A percentile compares a stretch with the other conserved stretches of the same genome.
Evolutionary conservation across 441 rosid species (phyloP).

Genomic region (Mallotus japonicus): DNA sequence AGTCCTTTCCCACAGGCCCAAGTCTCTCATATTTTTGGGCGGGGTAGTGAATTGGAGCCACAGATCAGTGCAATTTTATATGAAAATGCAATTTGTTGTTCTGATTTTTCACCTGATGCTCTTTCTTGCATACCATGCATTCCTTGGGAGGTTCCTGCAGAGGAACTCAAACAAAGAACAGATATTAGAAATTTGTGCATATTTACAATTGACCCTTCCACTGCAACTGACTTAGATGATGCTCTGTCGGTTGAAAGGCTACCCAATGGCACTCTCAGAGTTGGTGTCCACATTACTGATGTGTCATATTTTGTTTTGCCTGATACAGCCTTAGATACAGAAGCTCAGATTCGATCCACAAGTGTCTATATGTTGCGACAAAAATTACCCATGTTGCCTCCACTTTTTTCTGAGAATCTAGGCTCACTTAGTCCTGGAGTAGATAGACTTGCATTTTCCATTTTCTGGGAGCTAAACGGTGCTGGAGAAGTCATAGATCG

Average conservation of each 20-base stretch:
- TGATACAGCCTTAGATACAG: slow-evolving; percentile 64
- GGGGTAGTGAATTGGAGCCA: slow-evolving; percentile 67
- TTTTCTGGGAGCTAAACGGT: slow-evolving; percentile 70
- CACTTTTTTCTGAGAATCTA: slow-evolving; percentile 62
- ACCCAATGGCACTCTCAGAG: slow-evolving; percentile 54
- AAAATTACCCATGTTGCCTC: slow-evolving; percentile 81
- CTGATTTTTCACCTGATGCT: slow-evolving; percentile 61
- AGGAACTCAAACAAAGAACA: slow-evolving; percentile 55
- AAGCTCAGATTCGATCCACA: slow-evolving; percentile 79
- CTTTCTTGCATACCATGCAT: slow-evolving; percentile 63
- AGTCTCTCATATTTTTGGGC: slow-evolving; percentile 61
- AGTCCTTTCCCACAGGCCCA: slow-evolving; percentile 55
- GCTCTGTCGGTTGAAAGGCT: slow-evolving; percentile 78
- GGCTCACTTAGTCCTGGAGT: slow-evolving; percentile 87
- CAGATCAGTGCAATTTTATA: slow-evolving; percentile 66
- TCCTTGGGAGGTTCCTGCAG: slow-evolving; percentile 75
- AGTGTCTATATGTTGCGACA: slow-evolving; percentile 63
- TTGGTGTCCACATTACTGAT: slow-evolving; percentile 95
- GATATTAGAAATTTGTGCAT: slow-evolving; percentile 77
- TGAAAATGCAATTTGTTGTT: slow-evolving; percentile 57
- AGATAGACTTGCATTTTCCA: slow-evolving; percentile 81
- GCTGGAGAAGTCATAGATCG: slow-evolving; percentile 57
- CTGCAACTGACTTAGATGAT: slow-evolving; percentile 88
- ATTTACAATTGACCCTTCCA: slow-evolving; percentile 74
- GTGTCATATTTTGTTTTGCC: slow-evolving; percentile 87